Conservation (phyloP, 2,329 filamentous ascomycete species). For the Clarireedia monteithiana region DNA sequence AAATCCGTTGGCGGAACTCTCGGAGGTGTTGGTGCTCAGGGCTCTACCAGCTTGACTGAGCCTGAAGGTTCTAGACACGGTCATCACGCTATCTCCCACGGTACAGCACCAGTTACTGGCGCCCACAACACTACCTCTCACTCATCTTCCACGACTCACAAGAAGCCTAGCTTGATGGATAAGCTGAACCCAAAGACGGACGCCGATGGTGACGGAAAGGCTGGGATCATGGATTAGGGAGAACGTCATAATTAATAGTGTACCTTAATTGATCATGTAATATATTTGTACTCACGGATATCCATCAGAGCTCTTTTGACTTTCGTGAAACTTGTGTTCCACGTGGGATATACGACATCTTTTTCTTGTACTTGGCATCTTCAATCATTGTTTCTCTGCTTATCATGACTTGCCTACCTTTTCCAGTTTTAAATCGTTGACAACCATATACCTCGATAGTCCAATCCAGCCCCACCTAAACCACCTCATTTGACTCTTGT, state of each 20-base stretch:
- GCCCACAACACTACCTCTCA: conserved; percentile 2
- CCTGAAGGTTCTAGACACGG: conserved; percentile 8
- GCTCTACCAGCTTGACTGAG: conserved; percentile 25
- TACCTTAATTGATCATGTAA: too few relatives aligned
- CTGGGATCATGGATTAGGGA: conserved; percentile 37
- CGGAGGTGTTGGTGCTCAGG: conserved; percentile 22
- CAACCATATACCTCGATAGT: conserved; percentile 86
- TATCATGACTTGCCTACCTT: conserved; percentile 30
- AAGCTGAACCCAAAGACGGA: conserved; percentile 48
- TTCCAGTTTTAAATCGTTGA: conserved; percentile 74
- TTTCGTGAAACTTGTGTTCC: too few relatives aligned
- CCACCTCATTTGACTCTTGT: conserved; percentile 97
- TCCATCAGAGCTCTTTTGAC: too few relatives aligned
- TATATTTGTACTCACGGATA: too few relatives aligned
- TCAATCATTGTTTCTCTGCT: background rate
- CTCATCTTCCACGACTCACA: background rate
- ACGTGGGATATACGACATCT: too few relatives aligned
- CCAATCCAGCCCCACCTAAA: conserved; percentile 95
- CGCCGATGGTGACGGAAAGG: conserved; percentile 46
- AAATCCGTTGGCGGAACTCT: conserved; percentile 34
- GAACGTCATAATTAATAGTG: too few relatives aligned
- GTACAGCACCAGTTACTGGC: background rate
- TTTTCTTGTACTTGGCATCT: too few relatives aligned
- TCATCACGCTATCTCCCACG: conserved; percentile 6
- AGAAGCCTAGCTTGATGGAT: conserved; percentile 42